Percentiles rank a stretch among this genome's conserved stretches.
Evolutionary conservation across 2,329 filamentous ascomycete genomes (phyloP).

Genomic region (Amylocarpus encephaloides): DNA sequence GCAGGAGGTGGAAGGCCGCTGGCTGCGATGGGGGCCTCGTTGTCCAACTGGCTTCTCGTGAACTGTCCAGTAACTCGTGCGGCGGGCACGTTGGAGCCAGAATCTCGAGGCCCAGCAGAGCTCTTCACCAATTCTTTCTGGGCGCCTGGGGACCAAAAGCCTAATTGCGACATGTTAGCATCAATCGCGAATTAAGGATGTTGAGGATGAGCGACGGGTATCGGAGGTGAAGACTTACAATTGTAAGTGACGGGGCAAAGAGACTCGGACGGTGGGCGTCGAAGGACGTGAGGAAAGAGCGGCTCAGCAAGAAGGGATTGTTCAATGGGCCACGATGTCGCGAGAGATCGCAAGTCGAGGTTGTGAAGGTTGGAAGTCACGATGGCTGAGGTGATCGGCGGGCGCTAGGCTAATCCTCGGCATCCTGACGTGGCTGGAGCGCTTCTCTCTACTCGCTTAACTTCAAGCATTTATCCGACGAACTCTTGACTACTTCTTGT

Average conservation of each 20-base stretch:
- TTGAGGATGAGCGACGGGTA: neutral
- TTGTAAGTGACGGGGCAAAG: neutral
- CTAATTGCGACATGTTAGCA: neutral
- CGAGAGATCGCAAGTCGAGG: neutral
- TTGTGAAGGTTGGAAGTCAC: conserved; percentile 3
- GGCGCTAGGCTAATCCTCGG: neutral
- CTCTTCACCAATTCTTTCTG: too few species aligned
- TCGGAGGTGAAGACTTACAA: neutral
- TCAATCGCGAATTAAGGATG: neutral
- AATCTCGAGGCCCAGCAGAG: neutral
- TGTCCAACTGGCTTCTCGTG: neutral
- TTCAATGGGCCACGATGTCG: neutral
- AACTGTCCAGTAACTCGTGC: neutral
- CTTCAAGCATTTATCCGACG: too few species aligned
- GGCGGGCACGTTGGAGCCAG: neutral
- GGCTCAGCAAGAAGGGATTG: neutral
- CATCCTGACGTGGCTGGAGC: too few species aligned
- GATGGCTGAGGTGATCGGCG: neutral
- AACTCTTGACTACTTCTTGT: too few species aligned
- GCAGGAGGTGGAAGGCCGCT: too few species aligned
- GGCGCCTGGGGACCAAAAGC: too few species aligned
- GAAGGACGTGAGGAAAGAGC: neutral
- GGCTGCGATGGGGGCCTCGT: neutral
- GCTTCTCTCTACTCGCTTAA: too few species aligned
- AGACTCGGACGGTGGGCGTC: neutral